Evolutionary conservation across 2,329 filamentous ascomycete genomes (phyloP).

Genomic region (Talaromyces verruculosus): DNA sequence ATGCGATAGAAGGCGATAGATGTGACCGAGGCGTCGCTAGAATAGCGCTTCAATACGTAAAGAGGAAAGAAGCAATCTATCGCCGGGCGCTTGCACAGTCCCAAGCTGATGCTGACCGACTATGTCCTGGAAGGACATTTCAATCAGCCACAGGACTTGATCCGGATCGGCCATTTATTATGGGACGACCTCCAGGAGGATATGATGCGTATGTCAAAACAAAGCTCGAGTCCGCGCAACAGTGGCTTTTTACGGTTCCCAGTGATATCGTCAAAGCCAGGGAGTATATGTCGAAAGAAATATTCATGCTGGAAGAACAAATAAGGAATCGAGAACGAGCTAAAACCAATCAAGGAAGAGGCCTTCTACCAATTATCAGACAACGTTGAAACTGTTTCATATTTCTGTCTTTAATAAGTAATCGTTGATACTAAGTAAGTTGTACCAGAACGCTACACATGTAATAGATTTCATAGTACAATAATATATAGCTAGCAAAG

Average conservation of each 20-base stretch:
- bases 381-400: too few relatives aligned
- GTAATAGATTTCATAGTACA: too few relatives aligned
- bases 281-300: not conserved
- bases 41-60: not conserved
- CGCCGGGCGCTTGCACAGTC: not conserved
- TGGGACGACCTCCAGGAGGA: not conserved
- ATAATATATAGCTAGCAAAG: too few relatives aligned
- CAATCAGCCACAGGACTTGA: not conserved
- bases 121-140: not conserved
- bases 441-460: too few relatives aligned
- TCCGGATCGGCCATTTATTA: not conserved
- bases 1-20: not conserved
- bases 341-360: too few relatives aligned
- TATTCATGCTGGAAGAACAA: too few relatives aligned
- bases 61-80: not conserved
- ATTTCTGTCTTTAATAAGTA: too few relatives aligned
- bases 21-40: too few relatives aligned
- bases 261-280: not conserved
- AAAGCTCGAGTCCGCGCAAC: not conserved
- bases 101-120: not conserved
- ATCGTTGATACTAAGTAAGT: too few relatives aligned
- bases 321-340: too few relatives aligned
- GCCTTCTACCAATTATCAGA: too few relatives aligned
- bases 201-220: not conserved
- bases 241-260: not conserved